A percentile compares a stretch with the other conserved stretches of the same genome.
These are phyloP conservation scores for Camelina hispida DNA, from an alignment of 345 rosid genomes.

Conservation along the genomic window DNA sequence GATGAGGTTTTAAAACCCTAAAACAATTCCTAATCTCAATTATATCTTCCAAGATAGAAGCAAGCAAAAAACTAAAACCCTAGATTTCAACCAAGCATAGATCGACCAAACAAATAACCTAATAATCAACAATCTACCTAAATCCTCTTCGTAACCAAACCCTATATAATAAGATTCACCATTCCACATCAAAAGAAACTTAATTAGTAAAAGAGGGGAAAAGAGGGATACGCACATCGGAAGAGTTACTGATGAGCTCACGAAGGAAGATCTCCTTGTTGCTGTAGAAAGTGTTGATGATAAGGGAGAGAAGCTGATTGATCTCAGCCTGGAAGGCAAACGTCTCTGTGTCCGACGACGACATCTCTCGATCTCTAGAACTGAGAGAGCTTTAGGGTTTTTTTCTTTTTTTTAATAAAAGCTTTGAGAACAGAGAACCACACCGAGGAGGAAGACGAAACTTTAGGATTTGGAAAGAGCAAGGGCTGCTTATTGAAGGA, in stretches of 20 bases:
- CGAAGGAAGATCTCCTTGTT: slow-evolving; percentile 83
- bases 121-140: not conserved
- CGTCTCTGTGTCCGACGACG: slow-evolving; percentile 65
- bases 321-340: slow-evolving; percentile 81
- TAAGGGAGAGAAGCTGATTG: slow-evolving; percentile 73
- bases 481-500: not conserved
- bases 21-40: no score
- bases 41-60: not conserved
- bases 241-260: slow-evolving; percentile 70
- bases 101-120: not conserved
- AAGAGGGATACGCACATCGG: slow-evolving; percentile 59
- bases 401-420: no score
- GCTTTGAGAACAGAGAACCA: not conserved
- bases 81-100: not conserved
- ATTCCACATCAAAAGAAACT: not conserved
- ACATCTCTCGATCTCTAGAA: slow-evolving; percentile 4
- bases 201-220: not conserved
- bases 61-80: not conserved
- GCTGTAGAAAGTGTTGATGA: slow-evolving; percentile 70
- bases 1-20: no score
- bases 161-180: not conserved
- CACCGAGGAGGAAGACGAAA: not conserved
- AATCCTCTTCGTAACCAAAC: not conserved
- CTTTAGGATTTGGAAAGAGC: not conserved
- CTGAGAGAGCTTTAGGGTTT: not conserved